Evolutionary conservation across 2,329 filamentous ascomycete genomes (phyloP).

Genomic region (Endocalyx cinctus): DNA sequence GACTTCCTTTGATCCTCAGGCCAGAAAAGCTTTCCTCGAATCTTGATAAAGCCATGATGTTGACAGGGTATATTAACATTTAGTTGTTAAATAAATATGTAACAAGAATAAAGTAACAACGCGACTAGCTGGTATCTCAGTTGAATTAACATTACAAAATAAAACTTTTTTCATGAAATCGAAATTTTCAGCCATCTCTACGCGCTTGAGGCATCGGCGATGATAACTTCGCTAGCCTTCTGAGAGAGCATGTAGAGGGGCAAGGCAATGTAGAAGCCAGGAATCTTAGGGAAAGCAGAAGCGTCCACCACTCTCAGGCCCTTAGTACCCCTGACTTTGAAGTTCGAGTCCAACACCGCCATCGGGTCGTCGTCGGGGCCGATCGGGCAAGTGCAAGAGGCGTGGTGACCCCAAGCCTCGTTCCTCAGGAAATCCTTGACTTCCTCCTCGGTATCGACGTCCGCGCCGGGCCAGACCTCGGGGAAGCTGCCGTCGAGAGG

Average conservation of each 20-base stretch:
- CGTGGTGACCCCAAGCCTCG: conserved; percentile 18
- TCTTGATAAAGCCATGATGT: too few species aligned
- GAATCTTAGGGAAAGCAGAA: conserved; percentile 33
- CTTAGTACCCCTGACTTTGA: conserved; percentile 45
- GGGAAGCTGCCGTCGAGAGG: not conserved
- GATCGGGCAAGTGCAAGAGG: conserved; percentile 16
- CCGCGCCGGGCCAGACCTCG: conserved; percentile 3
- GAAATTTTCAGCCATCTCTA: too few species aligned
- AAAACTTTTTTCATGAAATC: too few species aligned
- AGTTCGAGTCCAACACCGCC: conserved; percentile 47
- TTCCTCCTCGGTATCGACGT: conserved; percentile 1
- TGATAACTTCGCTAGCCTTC: conserved; percentile 10
- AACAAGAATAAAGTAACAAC: too few species aligned
- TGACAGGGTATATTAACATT: too few species aligned
- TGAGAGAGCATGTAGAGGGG: conserved; percentile 9
- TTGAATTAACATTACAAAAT: too few species aligned
- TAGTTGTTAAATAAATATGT: too few species aligned
- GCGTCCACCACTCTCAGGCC: conserved; percentile 52
- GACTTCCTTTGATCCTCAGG: too few species aligned
- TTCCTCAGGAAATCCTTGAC: conserved; percentile 10
- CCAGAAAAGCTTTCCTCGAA: too few species aligned
- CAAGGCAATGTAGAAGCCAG: conserved; percentile 8
- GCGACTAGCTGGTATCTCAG: too few species aligned
- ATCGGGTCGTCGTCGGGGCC: conserved; percentile 40
- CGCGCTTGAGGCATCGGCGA: conserved; percentile 7